These are phyloP conservation scores for Lanmaoa rubissima DNA, from an alignment of 768 basidiomycete species.

Conservation along the genomic window DNA sequence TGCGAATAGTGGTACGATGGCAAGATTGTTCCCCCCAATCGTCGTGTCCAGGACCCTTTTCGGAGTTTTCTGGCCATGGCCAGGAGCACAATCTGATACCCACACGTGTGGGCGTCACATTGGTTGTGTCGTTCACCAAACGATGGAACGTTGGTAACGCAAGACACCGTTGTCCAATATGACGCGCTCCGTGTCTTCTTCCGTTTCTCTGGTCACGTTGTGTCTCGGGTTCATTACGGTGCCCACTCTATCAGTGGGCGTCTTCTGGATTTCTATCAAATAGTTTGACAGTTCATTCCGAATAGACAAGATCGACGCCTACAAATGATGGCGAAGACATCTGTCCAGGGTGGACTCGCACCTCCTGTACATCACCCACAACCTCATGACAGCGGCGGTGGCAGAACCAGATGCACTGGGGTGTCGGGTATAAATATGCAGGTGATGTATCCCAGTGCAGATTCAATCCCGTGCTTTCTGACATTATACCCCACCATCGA, in stretches of 20 bases:
- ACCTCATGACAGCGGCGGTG: slow-evolving; percentile 4
- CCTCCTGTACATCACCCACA: not conserved
- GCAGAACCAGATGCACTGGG: not conserved
- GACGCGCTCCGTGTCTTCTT: not conserved
- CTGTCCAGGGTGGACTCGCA: not conserved
- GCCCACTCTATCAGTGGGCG: slow-evolving; percentile 4
- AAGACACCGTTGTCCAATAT: not conserved
- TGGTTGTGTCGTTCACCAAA: not conserved
- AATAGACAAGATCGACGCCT: slow-evolving; percentile 3
- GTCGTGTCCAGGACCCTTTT: not conserved
- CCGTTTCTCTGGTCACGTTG: not conserved
- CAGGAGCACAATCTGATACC: not conserved
- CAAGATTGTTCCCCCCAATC: not conserved
- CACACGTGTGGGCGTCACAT: not conserved
- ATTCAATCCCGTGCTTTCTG: not conserved
- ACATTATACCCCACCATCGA: not conserved
- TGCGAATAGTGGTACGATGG: not conserved
- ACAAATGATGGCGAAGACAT: slow-evolving; percentile 6
- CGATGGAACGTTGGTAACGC: not conserved
- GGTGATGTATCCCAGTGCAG: not conserved
- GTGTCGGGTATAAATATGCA: slow-evolving; percentile 18
- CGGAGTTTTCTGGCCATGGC: not conserved
- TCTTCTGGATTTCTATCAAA: slow-evolving; percentile 7
- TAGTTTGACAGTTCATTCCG: not conserved
- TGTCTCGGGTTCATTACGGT: not conserved